Percentiles rank a stretch among this genome's conserved stretches.
phyloP scores from a whole-genome alignment of 306 rosid species.

The Vicia faba region DNA sequence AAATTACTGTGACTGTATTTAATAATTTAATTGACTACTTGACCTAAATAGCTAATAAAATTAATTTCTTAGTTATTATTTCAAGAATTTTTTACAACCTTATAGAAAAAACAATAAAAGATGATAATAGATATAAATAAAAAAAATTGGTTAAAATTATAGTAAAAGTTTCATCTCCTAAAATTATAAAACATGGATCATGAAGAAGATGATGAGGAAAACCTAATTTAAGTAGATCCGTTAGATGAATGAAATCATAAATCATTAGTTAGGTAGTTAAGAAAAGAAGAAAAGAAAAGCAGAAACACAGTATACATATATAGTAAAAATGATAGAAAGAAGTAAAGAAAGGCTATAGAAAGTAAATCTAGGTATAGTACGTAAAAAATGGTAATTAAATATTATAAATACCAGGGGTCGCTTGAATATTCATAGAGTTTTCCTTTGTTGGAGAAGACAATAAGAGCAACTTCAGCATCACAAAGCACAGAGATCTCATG shows the following conservation, averaged over 20 bases:
- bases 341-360: too few species aligned
- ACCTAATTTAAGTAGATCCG: slow-evolving; percentile 7
- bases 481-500: slow-evolving; percentile 86
- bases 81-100: not conserved
- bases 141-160: not conserved
- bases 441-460: slow-evolving; percentile 82
- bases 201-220: not conserved
- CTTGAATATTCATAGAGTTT: slow-evolving; percentile 73
- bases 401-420: slow-evolving; percentile 59
- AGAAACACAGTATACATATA: not conserved
- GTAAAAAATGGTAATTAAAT: not conserved
- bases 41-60: too few species aligned
- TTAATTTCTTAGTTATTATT: too few species aligned
- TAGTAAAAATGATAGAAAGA: not conserved
- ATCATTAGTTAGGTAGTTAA: not conserved
- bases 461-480: slow-evolving; percentile 86
- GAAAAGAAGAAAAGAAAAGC: not conserved
- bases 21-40: too few species aligned
- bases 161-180: not conserved
- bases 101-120: too few species aligned
- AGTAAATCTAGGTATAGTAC: not conserved
- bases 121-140: too few species aligned
- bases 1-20: too few species aligned
- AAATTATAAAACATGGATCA: not conserved
- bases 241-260: not conserved